Conservation (phyloP, 768 basidiomycete species). For the Termitomyces sp. region DNA sequence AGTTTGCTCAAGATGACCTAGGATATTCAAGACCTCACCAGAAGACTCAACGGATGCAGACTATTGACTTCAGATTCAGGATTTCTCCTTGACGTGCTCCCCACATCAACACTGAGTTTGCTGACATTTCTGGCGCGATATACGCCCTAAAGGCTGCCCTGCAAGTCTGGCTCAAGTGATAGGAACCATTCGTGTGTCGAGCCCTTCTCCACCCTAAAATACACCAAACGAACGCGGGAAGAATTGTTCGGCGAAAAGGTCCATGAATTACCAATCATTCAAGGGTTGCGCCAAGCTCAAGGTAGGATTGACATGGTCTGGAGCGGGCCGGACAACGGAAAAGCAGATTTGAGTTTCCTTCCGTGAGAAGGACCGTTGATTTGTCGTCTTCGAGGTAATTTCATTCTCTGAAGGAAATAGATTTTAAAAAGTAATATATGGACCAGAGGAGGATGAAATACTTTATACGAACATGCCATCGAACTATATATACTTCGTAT, state of each 20-base stretch:
- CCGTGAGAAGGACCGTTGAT: neutral
- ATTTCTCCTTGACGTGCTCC: conserved; percentile 34
- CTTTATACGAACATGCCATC: neutral
- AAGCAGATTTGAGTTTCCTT: neutral
- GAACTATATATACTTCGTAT: too few relatives aligned
- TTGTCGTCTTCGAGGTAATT: too few relatives aligned
- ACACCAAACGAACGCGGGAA: conserved; percentile 28
- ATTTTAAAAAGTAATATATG: neutral
- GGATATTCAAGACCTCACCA: conserved; percentile 26
- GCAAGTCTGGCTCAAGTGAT: conserved; percentile 5
- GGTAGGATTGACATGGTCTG: conserved; percentile 7
- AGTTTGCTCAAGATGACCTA: conserved; percentile 28
- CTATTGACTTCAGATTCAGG: conserved; percentile 23
- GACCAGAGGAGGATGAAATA: neutral
- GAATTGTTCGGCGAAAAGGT: conserved; percentile 18
- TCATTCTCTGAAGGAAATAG: neutral
- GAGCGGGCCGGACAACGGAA: conserved; percentile 13
- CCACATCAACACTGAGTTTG: conserved; percentile 20
- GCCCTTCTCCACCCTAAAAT: conserved; percentile 23
- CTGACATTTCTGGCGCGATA: conserved; percentile 35
- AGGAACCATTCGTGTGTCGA: conserved; percentile 15
- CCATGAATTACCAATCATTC: conserved; percentile 25
- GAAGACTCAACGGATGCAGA: conserved; percentile 22
- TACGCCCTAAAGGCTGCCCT: conserved; percentile 24
- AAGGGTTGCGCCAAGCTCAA: conserved; percentile 17